These are phyloP conservation scores for Gaillardinia entomophila DNA, from an alignment of 805 yeast genomes.

Conservation along the genomic window DNA sequence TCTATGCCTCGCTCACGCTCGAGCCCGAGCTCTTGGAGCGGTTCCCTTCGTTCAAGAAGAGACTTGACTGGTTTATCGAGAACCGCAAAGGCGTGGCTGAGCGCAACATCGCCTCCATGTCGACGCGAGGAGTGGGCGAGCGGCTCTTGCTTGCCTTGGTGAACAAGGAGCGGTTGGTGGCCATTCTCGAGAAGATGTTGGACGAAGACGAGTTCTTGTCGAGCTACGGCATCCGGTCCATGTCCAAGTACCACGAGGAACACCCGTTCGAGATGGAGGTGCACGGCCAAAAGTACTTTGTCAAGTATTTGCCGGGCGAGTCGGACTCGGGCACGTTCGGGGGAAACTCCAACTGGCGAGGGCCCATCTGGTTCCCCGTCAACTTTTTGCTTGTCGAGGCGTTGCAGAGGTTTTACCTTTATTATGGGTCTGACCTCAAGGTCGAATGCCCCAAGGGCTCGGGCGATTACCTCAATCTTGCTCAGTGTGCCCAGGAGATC, in stretches of 20 bases:
- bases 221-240: slow-evolving; percentile 78
- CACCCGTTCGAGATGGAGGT: slow-evolving; percentile 84
- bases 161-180: slow-evolving; percentile 67
- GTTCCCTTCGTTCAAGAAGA: slow-evolving; percentile 76
- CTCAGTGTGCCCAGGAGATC: slow-evolving; percentile 85
- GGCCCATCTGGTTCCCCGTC: slow-evolving; percentile 96
- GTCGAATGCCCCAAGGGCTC: slow-evolving; percentile 87
- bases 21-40: slow-evolving; percentile 76
- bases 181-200: slow-evolving; percentile 73
- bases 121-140: slow-evolving; percentile 74
- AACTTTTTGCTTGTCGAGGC: slow-evolving; percentile 83
- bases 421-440: slow-evolving; percentile 80
- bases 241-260: slow-evolving; percentile 79
- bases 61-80: slow-evolving; percentile 78
- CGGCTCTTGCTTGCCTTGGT: slow-evolving; percentile 76
- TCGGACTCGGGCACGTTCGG: slow-evolving; percentile 93
- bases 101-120: slow-evolving; percentile 84
- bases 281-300: slow-evolving; percentile 64
- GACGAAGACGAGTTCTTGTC: slow-evolving; percentile 85
- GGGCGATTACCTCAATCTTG: slow-evolving; percentile 69
- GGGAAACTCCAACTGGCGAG: slow-evolving; percentile 96
- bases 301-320: slow-evolving; percentile 79
- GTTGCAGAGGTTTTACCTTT: slow-evolving; percentile 77
- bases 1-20: slow-evolving; percentile 81
- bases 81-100: slow-evolving; percentile 64